Base-by-base conservation (phyloP, 768 basidiomycete species). In the Cantharellus anzutake region DNA sequence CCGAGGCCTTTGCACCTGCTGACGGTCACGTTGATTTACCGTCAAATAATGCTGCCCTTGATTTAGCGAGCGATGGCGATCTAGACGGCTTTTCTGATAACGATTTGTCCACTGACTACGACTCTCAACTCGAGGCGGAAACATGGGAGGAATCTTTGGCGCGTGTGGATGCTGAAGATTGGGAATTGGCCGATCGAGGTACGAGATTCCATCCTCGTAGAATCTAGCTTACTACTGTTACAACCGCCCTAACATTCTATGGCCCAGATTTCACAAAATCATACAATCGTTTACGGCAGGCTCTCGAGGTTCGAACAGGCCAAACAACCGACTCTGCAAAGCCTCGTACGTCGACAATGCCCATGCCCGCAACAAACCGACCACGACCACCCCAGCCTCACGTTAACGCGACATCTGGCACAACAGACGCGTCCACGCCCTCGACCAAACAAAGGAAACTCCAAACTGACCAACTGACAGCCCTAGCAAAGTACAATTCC, bases 251-350 rank as follows among this genome's bases (percentile, higher is more conserved):
- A 41, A 37, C 52, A 14, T 41, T 4, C 39, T 64, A 14, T 59
- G 60, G 48, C 61, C 56, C 69, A 96, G 96, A 99, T 73, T 97
- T 99, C 66, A 98, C 96, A 41, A 98, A 98, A 71, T 92, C 97
- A 66, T 99, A 87, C 72, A 98, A 98, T 72, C 84, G 96, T 34
- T 75, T 98, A 39, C 75, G 86, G 56, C 93, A 97, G 69, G 89
- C 97, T 68, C 83, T 88, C 60, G 86, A 86, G 29, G 84, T 90
- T 3, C 82, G 82, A 42, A 79, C 80, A 16, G 86, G 87, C 59
- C n/a, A 50, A 59, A 2, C 52, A 64, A 37, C 68, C 74, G 3
- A 80, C 1, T 68, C 79, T 2, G 79, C 84, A 2, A 82, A 80
- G 5, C 61, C 81, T 11, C 75, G 84, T 29, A 29, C 20, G 20